phyloP scores from a whole-genome alignment of 2,329 filamentous ascomycete genomes.

The Pseudocercospora pini-densiflorae region DNA sequence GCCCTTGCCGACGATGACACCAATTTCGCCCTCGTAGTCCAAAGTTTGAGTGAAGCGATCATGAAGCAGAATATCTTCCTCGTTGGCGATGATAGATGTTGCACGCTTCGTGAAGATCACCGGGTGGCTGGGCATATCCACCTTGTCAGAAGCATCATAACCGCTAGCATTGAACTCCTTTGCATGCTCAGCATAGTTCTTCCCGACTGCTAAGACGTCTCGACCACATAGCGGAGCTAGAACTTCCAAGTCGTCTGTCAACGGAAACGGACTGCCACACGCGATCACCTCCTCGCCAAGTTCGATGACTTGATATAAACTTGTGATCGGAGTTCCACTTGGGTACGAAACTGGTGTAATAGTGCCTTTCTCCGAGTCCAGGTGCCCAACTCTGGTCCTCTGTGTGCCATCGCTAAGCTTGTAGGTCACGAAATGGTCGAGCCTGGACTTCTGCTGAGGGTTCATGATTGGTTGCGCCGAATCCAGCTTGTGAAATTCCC shows the following conservation, averaged over 20 bases:
- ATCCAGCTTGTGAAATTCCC: slow-evolving; percentile 23
- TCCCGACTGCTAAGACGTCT: slow-evolving; percentile 61
- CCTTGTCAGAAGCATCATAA: slow-evolving; percentile 61
- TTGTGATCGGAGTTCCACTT: slow-evolving; percentile 53
- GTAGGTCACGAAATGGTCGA: slow-evolving; percentile 10
- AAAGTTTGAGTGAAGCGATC: slow-evolving; percentile 53
- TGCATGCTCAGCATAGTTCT: slow-evolving; percentile 63
- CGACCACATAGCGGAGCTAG: slow-evolving; percentile 54
- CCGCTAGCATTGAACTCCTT: slow-evolving; percentile 62
- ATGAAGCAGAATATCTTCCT: slow-evolving; percentile 54
- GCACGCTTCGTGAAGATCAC: slow-evolving; percentile 62
- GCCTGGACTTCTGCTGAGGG: not conserved
- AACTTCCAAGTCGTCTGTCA: slow-evolving; percentile 45
- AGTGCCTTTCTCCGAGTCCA: slow-evolving; percentile 30
- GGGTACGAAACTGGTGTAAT: slow-evolving; percentile 52
- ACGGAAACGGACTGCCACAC: slow-evolving; percentile 40
- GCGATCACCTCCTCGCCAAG: slow-evolving; percentile 48
- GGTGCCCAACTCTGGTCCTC: not conserved
- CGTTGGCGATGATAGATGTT: slow-evolving; percentile 57
- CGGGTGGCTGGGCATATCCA: slow-evolving; percentile 57
- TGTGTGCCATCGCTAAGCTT: slow-evolving; percentile 6
- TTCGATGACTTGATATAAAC: slow-evolving; percentile 59
- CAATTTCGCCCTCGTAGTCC: slow-evolving; percentile 63
- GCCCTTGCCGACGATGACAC: slow-evolving; percentile 59
- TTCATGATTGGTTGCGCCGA: slow-evolving; percentile 5